Evolutionary conservation across 305 asterid genomes (phyloP), one percentile per base, ranked within the genome.

Genomic region (Andrographis paniculata): DNA sequence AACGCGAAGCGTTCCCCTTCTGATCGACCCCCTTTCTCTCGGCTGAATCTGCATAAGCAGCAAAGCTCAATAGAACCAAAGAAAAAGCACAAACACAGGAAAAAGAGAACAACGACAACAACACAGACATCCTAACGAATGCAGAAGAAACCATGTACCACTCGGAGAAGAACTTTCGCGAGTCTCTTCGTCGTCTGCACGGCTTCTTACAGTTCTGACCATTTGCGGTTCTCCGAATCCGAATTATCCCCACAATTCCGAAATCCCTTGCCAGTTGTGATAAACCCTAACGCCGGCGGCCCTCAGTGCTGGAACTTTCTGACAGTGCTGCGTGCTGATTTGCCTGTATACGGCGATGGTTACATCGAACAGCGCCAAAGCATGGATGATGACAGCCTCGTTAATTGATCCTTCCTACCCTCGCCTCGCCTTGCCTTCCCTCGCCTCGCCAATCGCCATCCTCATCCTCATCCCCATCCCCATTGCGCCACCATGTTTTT

Each of bases 141-240:
- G n/a, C 23, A 4, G 35, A 3, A 18, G 11, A 49, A 20, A 45
- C 14, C 17, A 20, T 20, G 7, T 54, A 78, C 93, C 81, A 54
- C 55, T 63, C 7, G 65, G 78, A 40, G 85, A 67, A 60, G 76
- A 68, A 48, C 70, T 69, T 51, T 64, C 76, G 52, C 59, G 75
- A 53, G 67, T 43, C 41, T 66, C 68, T 48, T 74, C 84, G 28
- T 69, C 82, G 37, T 67, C 82, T 17, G 62, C 71, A 44, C 52
- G 74, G 55, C 61, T 57, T 10, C 61, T 57, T 10, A 40, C 66
- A 49, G 58, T 55, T 50, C 68, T 61, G 17, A 48, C 64, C 79
- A 73, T 73, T 68, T 68, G 56, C 45, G 49, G 28, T 50, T 61
- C 62, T 14, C 39, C 27, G 43, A 35, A 10, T 6, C 27, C 11